Percentiles rank a stretch among this genome's conserved stretches.
Conservation (phyloP, 1,139 yeast genomes). For the Kodamaea ohmeri region DNA sequence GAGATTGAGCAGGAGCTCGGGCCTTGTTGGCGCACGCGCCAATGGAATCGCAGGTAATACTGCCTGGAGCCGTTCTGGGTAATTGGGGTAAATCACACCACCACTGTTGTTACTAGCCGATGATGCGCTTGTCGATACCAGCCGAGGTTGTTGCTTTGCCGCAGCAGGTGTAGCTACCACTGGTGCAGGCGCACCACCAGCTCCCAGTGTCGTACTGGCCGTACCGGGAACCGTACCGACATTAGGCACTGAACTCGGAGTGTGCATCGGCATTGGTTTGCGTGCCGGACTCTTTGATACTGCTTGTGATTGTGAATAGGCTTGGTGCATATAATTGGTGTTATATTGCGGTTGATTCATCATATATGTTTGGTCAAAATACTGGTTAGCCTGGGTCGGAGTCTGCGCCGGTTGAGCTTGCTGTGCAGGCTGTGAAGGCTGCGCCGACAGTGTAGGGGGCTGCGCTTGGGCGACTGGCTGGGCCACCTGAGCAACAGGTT, state of each 20-base stretch:
- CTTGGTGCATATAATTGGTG: conserved; percentile 5
- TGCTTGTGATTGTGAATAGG: conserved; percentile 2
- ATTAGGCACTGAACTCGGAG: no score
- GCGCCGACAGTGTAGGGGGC: conserved; percentile 1
- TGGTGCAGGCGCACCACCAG: no score
- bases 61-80: conserved; percentile 20
- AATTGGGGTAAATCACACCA: conserved; percentile 17
- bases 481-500: conserved; percentile 2
- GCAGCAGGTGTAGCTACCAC: no score
- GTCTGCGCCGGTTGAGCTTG: background rate
- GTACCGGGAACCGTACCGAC: no score
- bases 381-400: conserved; percentile 2
- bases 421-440: conserved; percentile 4
- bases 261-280: conserved; percentile 3
- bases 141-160: conserved; percentile 6
- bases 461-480: conserved; percentile 8
- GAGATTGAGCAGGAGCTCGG: conserved; percentile 25
- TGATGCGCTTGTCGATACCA: conserved; percentile 6
- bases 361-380: conserved; percentile 5
- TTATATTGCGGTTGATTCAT: conserved; percentile 5
- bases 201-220: no score
- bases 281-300: conserved; percentile 1
- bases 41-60: conserved; percentile 42
- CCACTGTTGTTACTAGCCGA: conserved; percentile 8
- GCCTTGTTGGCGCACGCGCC: conserved; percentile 30